A percentile compares a stretch with the other conserved stretches of the same genome.
phyloP scores from a whole-genome alignment of 768 basidiomycete species.

The Leucosporidium creatinivorum region DNA sequence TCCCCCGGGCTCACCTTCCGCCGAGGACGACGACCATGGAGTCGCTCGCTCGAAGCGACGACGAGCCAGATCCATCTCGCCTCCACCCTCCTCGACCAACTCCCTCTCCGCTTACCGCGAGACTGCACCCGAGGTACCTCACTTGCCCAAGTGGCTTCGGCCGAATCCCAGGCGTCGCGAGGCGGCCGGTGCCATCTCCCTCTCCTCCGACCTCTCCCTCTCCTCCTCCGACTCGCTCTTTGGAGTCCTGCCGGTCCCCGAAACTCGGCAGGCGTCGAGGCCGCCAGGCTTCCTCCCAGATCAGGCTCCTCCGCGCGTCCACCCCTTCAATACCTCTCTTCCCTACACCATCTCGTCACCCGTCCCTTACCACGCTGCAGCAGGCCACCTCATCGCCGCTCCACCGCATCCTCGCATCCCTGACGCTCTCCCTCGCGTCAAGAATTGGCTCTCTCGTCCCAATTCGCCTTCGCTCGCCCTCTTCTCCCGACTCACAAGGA shows the following conservation, averaged over 20 bases:
- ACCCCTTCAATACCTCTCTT: constrained; percentile 28
- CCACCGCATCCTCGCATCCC: constrained; percentile 22
- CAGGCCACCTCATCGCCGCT: constrained; percentile 9
- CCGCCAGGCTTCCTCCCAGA: constrained; percentile 29
- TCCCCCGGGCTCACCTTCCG: no score
- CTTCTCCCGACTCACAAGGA: constrained; percentile 32
- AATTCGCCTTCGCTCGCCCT: constrained; percentile 22
- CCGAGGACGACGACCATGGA: neutral
- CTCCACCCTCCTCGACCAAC: constrained; percentile 8
- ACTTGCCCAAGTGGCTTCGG: constrained; percentile 6
- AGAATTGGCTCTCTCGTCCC: constrained; percentile 6
- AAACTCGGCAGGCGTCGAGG: constrained; percentile 14
- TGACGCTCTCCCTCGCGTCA: neutral
- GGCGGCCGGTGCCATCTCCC: constrained; percentile 18
- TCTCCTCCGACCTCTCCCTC: constrained; percentile 17
- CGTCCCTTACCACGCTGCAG: constrained; percentile 15
- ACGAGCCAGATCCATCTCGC: constrained; percentile 17
- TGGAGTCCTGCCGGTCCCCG: constrained; percentile 21
- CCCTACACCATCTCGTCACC: constrained; percentile 27
- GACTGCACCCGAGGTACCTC: constrained; percentile 11
- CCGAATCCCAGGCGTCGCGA: constrained; percentile 11
- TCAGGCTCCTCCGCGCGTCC: neutral
- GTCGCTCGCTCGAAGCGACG: neutral
- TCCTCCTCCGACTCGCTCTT: constrained; percentile 25
- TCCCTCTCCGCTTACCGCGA: constrained; percentile 9